Evolutionary conservation across 441 rosid species (phyloP), one percentile per base, ranked within the genome.

Genomic region (Sinapis alba): DNA sequence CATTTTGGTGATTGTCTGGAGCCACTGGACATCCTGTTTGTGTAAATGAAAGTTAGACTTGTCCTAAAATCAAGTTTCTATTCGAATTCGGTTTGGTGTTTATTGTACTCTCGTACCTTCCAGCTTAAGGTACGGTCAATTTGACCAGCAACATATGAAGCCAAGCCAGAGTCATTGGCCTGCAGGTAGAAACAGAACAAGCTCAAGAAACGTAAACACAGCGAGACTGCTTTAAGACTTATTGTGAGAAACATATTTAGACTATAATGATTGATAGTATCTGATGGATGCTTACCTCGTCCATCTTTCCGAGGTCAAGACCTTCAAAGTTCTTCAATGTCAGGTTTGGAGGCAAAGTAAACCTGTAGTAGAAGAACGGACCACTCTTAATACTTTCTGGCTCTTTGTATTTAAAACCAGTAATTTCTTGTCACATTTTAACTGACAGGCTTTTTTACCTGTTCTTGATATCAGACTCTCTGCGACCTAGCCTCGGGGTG

Each of bases 391-490:
- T 47, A n/a, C 32, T 71, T 24, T 50, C 57, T 11, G 16, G 59
- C 16, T 20, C 26, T n/a, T n/a, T 57, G 1, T 54, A 6, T 20
- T 3, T 34, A 10, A 38, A 51, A 7, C 43, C 18, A 60, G 0
- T 43, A n/a, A 61, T 16, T 6, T 45, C 38, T 45, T 1, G 4
- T 23, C 9, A 68, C 53, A 61, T 8, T 30, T 47, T 4, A 41
- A 43, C 2, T 60, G 18, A 45, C 4, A 24, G 34, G 60, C 43
- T 38, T n/a, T n/a, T n/a, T 68, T 53, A 92, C 99, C 97, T 87
- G 83, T 93, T 96, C 86, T 91, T 96, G 83, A 95, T 95, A 83
- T 93, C 98, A 71, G 98, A 90, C 77, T 96, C 99, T 75, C 99
- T 86, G n/a, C 98, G 97, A 26, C 99, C 99, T 30, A 96, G 97